A percentile compares a stretch with the other conserved stretches of the same genome.
phyloP scores from a whole-genome alignment of 2,329 filamentous ascomycete genomes.

The Fusarium keratoplasticum region DNA sequence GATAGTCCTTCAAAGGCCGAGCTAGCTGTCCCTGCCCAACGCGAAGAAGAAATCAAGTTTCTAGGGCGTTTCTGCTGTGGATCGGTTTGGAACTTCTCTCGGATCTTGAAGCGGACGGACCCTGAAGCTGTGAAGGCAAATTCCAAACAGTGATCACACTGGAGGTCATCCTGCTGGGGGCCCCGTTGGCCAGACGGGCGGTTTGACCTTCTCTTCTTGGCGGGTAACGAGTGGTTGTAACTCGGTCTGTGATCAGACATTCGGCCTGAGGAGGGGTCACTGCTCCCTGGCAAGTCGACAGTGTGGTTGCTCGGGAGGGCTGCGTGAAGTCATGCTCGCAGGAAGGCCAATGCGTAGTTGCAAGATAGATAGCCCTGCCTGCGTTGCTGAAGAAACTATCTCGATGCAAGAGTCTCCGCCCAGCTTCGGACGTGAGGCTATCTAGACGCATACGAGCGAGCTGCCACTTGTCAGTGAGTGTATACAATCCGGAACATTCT shows the following conservation, averaged over 20 bases:
- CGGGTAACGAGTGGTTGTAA: conserved; percentile 2
- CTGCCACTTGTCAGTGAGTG: conserved; percentile 3
- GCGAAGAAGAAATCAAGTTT: conserved; percentile 37
- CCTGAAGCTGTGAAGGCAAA: not conserved
- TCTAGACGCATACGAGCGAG: conserved; percentile 12
- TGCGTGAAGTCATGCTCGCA: conserved; percentile 11
- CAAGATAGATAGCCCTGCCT: conserved; percentile 1
- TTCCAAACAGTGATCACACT: conserved; percentile 4
- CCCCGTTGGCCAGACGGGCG: not conserved
- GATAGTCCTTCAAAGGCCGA: conserved; percentile 29
- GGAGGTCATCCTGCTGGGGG: not conserved
- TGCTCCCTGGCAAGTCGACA: conserved; percentile 6
- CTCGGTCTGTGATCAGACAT: not conserved
- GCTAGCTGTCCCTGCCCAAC: conserved; percentile 37
- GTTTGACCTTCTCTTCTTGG: not conserved
- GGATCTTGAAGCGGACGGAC: conserved; percentile 6
- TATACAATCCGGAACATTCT: conserved; percentile 7
- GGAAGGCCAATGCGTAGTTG: conserved; percentile 21
- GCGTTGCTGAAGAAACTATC: not conserved
- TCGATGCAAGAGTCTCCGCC: not conserved
- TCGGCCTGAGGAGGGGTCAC: conserved; percentile 2
- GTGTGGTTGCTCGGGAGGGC: not conserved
- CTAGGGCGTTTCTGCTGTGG: conserved; percentile 24
- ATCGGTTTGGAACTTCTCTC: conserved; percentile 14
- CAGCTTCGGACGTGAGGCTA: conserved; percentile 24